Base-by-base conservation (phyloP, 1,284 basidiomycete genomes). In the Ceratobasidium papillatum region DNA sequence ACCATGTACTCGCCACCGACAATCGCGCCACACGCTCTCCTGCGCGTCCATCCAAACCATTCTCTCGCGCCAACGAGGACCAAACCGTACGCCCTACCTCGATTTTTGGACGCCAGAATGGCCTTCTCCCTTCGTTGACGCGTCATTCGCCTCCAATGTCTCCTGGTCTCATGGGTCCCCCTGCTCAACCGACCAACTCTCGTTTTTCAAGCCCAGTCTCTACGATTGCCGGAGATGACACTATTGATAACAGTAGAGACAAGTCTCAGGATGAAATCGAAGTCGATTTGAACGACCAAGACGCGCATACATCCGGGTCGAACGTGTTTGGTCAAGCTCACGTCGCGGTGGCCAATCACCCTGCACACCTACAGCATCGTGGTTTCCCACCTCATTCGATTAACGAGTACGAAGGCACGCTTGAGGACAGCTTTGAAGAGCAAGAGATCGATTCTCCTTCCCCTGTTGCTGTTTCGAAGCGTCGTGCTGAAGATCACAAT, bases 251-350 rank as follows among this genome's bases (percentile, higher is more conserved):
- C 14, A 65, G 11, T 30, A 5, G 5, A 22, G 25, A 49, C 11
- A 49, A 51, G 22, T 45, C 30, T 12, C 5, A 25, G 47, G 25
- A 47, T 4, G 36, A 38, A 19, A 19, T 2, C 12, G 2, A 38
- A n/a, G 49, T 17, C 32, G 14, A 38, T 56, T n/a, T 27, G 51
- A 32, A 43, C 17, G 32, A 9, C 17, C 27, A 30, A 22, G 51
- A n/a, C 2, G 32, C 65, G 65, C 65, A 68, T 68, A 68, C 65
- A 68, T 68, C 65, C 51, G 30, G 9, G 17, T 25, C 34, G 27
- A 25, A 4, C 41, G 9, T 12, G 11, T 45, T 45, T 27, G 25
- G 41, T 36, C 61, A 63, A 63, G 61, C 22, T 36, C 61, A 27
- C 34, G 61, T 41, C 41, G 41, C 11, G 22, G 3, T 38, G 22